Evolutionary conservation across 2,329 filamentous ascomycete species (phyloP), one percentile per base, ranked within the genome.

Genomic region (Ophiocordyceps sinensis): DNA sequence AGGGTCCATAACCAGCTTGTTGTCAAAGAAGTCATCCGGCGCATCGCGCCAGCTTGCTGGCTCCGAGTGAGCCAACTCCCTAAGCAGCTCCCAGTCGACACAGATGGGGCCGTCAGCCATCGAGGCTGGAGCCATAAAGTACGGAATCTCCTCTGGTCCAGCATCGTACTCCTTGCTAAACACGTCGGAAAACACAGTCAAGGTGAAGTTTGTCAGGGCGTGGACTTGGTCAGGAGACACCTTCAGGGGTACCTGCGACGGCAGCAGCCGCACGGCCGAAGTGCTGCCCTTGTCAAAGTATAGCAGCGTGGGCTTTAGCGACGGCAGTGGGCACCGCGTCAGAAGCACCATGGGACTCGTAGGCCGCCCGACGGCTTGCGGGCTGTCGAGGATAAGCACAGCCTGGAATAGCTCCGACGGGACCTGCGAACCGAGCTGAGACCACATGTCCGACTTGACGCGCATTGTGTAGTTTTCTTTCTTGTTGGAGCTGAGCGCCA

Each of bases 121-220:
- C 36, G 7, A 15, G 5, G 23, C 28, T 13, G 91, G 89, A 0
- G 78, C 82, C 13, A 95, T 54, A 65, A 87, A 94, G 58, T 95
- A 98, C 0, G 87, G 81, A 56, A 94, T 72, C 26, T 79, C 76
- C 1, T 68, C 59, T 0, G 67, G 50, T 14, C 77, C 67, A 0
- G 73, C 65, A 38, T 83, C 77, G 51, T 85, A 98, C 3, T 70
- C 68, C 57, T 98, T 98, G 58, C 87, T 89, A 64, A 94, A 96
- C 0, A 95, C 66, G 49, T 96, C 86, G 14, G 75, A 64, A 57
- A 93, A 95, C 0, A 93, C 60, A 5, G 73, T 70, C 34, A 93
- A 62, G 0, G 85, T 94, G 55, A 91, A 94, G 0, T 58, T 60
- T 1, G 77, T 78, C n/a, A 96, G 56, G 2, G 64, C 56, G 1